Conservation (phyloP, 2,329 filamentous ascomycete genomes). For the Raffaelea arxii region DNA sequence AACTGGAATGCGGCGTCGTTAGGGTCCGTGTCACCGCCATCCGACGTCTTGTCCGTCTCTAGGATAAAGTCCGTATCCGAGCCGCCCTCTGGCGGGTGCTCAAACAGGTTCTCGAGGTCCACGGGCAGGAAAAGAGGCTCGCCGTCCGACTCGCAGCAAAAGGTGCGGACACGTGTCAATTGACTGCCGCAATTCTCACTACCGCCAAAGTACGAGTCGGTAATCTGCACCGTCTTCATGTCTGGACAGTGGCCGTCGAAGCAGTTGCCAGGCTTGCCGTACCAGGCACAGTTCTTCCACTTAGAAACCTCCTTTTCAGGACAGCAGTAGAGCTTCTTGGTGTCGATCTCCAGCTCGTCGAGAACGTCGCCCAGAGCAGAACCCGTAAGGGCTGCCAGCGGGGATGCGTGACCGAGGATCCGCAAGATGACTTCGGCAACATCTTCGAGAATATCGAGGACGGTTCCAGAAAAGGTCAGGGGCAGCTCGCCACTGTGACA, state of each 20-base stretch:
- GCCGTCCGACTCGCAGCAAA: background rate
- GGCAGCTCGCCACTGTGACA: too few species aligned
- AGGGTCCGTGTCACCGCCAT: constrained; percentile 12
- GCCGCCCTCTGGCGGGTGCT: background rate
- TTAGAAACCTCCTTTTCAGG: background rate
- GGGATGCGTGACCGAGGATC: too few species aligned
- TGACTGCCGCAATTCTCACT: background rate
- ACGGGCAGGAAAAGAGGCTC: background rate
- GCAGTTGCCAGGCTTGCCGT: background rate
- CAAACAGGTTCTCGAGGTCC: background rate
- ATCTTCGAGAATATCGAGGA: too few species aligned
- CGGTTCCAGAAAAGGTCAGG: too few species aligned
- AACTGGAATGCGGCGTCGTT: constrained; percentile 23
- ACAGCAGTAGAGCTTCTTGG: background rate
- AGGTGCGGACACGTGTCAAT: background rate
- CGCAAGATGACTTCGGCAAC: too few species aligned
- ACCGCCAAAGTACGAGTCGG: background rate
- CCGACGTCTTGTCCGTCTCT: background rate
- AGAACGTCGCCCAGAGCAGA: too few species aligned
- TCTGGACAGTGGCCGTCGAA: background rate
- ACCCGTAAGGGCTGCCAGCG: too few species aligned
- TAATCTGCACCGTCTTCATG: background rate
- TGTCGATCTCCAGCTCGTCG: background rate
- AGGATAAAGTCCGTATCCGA: background rate
- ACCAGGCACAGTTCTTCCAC: background rate